phyloP scores from a whole-genome alignment of 306 rosid species.

The Echinosophora koreensis region DNA sequence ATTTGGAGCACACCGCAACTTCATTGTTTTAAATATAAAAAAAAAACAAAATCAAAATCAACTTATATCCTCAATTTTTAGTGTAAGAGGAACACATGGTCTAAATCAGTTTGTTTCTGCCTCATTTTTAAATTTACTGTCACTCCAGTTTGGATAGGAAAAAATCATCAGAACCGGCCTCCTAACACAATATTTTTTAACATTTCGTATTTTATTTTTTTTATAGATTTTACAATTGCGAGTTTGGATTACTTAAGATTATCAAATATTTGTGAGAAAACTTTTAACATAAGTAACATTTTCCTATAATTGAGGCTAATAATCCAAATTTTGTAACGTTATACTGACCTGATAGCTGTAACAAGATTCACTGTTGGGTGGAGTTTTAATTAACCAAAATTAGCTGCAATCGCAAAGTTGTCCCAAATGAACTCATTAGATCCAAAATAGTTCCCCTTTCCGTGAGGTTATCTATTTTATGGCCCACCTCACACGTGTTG shows the following conservation, averaged over 20 bases:
- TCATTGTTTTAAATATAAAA: not conserved
- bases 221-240: too few species aligned
- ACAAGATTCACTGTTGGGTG: not conserved
- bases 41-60: too few species aligned
- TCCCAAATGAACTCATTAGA: not conserved
- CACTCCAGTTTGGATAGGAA: not conserved
- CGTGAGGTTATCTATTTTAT: slow-evolving; percentile 12
- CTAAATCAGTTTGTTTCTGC: not conserved
- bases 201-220: too few species aligned
- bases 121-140: not conserved
- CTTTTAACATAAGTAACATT: too few species aligned
- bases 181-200: too few species aligned
- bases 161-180: too few species aligned
- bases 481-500: slow-evolving; percentile 60
- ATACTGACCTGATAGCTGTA: not conserved
- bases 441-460: not conserved
- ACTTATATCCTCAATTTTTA: too few species aligned
- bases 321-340: too few species aligned
- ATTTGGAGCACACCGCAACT: not conserved
- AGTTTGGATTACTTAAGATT: too few species aligned
- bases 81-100: too few species aligned
- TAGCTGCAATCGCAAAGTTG: not conserved
- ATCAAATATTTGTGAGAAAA: too few species aligned
- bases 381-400: not conserved
- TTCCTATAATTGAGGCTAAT: too few species aligned